Base-by-base conservation (phyloP, 1,284 basidiomycete genomes). In the Sporisorium exsertum region DNA sequence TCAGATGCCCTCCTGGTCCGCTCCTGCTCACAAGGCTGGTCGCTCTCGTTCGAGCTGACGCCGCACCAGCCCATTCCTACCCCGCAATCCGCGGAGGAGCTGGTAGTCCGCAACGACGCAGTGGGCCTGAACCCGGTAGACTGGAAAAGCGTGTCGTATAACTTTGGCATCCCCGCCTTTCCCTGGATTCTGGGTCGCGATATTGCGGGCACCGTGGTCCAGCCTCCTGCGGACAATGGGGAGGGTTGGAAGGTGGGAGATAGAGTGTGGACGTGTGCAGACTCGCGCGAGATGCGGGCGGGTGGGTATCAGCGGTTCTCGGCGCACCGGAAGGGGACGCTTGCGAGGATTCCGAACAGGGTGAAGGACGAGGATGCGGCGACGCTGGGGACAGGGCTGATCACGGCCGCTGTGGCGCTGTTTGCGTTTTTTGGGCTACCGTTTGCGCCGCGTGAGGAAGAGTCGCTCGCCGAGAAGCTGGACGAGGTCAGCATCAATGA, bases 141-240 rank as follows among this genome's bases (percentile, higher is more conserved):
- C 73, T 81, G 70, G 61, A 81, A 82, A 51, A 59, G 50, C 15
- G 68, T 82, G 22, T 67, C 66, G 42, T 82, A 65, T 69, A 72
- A 75, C 50, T 82, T 82, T 73, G 81, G 81, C 42, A 81, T 81
- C 49, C 71, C 71, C 6, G 63, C 67, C 1, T 72, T 72, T 5
- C 81, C 81, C n/a, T 81, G 80, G 80, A 86, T 87, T 24, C 84
- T 87, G 0, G 88, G 88, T n/a, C 87, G 88, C 77, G 87, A 88
- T 64, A 86, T 87, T 62, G 81, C 86, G 20, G 88, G 88, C 6
- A 84, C 83, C 18, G 86, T 89, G 60, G 86, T 87, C 27, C 84
- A 86, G 59, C 86, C 87, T 45, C 88, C 88, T 10, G 66, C 71
- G 16, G 83, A 85, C 51, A 87, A 87, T 66, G 84, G 72, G 0